Percentiles rank a stretch among this genome's conserved stretches.
phyloP scores from a whole-genome alignment of 2,329 filamentous ascomycete genomes.

The Aspergillus terreus region DNA sequence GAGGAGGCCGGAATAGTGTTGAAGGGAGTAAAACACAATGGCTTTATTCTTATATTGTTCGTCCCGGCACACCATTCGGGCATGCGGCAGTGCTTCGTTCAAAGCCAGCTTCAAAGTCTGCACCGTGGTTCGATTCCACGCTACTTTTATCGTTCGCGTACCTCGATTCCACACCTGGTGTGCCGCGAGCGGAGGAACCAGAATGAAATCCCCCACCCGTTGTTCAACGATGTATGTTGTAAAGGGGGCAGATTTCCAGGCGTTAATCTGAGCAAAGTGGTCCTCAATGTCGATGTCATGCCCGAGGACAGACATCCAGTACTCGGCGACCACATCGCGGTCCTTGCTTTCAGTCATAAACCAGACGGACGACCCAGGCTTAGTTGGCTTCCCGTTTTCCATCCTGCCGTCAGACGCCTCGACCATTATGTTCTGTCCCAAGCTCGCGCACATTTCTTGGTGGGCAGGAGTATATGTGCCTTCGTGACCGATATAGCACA shows the following conservation, averaged over 20 bases:
- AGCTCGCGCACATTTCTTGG: slow-evolving; percentile 92
- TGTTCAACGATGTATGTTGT: slow-evolving; percentile 92
- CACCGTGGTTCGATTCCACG: slow-evolving; percentile 93
- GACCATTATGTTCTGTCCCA: slow-evolving; percentile 98
- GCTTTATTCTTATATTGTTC: slow-evolving; percentile 99
- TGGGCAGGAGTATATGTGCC: slow-evolving; percentile 95
- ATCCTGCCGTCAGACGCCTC: slow-evolving; percentile 67
- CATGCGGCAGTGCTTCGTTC: slow-evolving; percentile 81
- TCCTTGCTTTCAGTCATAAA: slow-evolving; percentile 98
- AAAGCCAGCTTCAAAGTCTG: slow-evolving; percentile 86
- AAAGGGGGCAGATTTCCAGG: slow-evolving; percentile 93
- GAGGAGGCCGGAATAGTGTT: slow-evolving; percentile 66
- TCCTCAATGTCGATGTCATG: slow-evolving; percentile 97
- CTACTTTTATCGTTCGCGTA: slow-evolving; percentile 93
- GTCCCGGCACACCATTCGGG: slow-evolving; percentile 87
- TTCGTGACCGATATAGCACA: slow-evolving; percentile 98
- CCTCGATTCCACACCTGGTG: slow-evolving; percentile 99
- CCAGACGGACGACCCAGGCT: slow-evolving; percentile 88
- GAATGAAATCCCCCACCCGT: slow-evolving; percentile 82
- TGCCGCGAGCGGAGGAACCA: slow-evolving; percentile 87
- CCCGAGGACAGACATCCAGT: slow-evolving; percentile 86
- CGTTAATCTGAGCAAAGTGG: slow-evolving; percentile 92
- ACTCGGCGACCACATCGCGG: slow-evolving; percentile 83
- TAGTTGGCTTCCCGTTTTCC: slow-evolving; percentile 66
- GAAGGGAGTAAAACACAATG: slow-evolving; percentile 82